Evolutionary conservation across 1,284 basidiomycete species (phyloP), one percentile per base, ranked within the genome.

Genomic region (Boletellus deceptivus): DNA sequence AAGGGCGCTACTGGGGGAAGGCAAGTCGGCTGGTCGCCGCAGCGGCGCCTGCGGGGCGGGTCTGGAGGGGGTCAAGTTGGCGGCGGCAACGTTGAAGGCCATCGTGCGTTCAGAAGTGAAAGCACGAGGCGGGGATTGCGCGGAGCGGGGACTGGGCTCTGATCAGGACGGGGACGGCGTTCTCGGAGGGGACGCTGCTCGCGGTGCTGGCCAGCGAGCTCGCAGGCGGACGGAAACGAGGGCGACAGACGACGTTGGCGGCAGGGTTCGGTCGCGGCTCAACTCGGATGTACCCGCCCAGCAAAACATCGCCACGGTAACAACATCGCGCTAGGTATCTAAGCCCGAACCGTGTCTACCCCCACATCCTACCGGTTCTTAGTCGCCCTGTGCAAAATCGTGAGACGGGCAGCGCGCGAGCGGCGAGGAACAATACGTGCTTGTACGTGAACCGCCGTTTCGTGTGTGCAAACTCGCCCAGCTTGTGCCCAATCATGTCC

Each of bases 401-500:
- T 52, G 39, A 56, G 52, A 42, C 18, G 7, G 2, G 6, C 2
- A 11, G 40, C 16, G 3, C 44, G 34, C 11, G 41, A 39, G 33
- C 4, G 27, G 5, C 33, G 33, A 54, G 40, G 20, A 33, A 22
- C 27, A 43, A 48, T 27, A 79, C 85, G 61, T 64, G 88, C 88
- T 79, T 88, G 70, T 81, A 89, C n/a, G 74, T 77, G 66, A 90
- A 89, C 49, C 79, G 78, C 67, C 88, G 89, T 71, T 91, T 84
- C 38, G 94, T 98, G 54, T 87, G 80, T 17, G 93, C 78, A 71
- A 98, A 98, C 75, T 98, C 95, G 46, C 96, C 96, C 49, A 99
- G 72, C 71, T 99, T 98, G 70, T 98, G 94, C 0, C 96, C 96
- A 3, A 99, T 93, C 95, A 98, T 98, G 68, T 98, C 95, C 70